Percentiles rank a stretch among this genome's conserved stretches.
These are phyloP conservation scores for Geotrichum fermentans DNA, from an alignment of 1,139 yeast genomes.

Conservation along the genomic window DNA sequence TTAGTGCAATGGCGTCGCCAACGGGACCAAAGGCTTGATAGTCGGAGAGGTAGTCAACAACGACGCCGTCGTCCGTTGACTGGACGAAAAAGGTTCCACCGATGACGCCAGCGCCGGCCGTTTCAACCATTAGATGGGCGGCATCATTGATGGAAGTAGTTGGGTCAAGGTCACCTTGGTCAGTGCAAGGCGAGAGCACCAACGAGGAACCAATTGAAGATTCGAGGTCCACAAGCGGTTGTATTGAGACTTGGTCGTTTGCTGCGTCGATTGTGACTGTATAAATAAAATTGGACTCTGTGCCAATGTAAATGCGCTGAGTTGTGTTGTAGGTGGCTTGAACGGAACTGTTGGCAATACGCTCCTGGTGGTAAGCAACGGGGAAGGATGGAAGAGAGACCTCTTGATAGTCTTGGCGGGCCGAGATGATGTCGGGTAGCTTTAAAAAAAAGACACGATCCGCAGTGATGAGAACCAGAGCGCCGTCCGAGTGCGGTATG, in stretches of 20 bases:
- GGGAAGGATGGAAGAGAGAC: conserved; percentile 7
- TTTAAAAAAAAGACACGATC: conserved; percentile 1
- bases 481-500: conserved; percentile 8
- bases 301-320: conserved; percentile 10
- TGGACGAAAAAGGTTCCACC: conserved; percentile 16
- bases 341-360: background rate
- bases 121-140: conserved; percentile 10
- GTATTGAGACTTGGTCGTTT: conserved; percentile 3
- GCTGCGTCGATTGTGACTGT: conserved; percentile 2
- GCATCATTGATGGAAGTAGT: conserved; percentile 5
- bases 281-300: conserved; percentile 11
- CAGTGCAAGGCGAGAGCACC: background rate
- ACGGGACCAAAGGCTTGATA: conserved; percentile 15
- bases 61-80: conserved; percentile 9
- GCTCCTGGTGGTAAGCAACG: conserved; percentile 9
- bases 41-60: conserved; percentile 7
- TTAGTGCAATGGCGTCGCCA: conserved; percentile 9
- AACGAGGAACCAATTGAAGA: conserved; percentile 10
- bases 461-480: conserved; percentile 3
- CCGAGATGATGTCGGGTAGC: conserved; percentile 8
- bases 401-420: conserved; percentile 4
- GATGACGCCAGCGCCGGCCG: conserved; percentile 14
- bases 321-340: background rate
- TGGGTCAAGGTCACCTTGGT: background rate
- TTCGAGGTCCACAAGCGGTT: conserved; percentile 9